A percentile compares a stretch with the other conserved stretches of the same genome.
phyloP scores from a whole-genome alignment of 345 rosid species.

The Toxicodendron radicans region DNA sequence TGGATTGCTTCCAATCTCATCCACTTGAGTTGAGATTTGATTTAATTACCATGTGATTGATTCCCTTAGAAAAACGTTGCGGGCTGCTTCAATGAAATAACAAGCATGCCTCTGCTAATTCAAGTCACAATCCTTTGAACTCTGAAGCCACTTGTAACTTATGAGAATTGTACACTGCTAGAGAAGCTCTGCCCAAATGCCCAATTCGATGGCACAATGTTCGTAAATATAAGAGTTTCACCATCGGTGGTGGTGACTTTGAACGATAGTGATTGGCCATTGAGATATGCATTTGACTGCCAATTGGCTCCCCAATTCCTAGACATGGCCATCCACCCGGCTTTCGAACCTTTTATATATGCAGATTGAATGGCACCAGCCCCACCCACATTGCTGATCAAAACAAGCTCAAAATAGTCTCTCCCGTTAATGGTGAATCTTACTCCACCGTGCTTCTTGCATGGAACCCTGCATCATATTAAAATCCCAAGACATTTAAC shows the following conservation, averaged over 20 bases:
- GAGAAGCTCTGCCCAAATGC: conserved; percentile 65
- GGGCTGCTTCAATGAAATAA: conserved; percentile 43
- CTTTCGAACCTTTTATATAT: conserved; percentile 73
- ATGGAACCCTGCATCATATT: conserved; percentile 63
- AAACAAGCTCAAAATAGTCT: conserved; percentile 80
- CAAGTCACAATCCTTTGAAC: not conserved
- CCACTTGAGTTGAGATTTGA: not conserved
- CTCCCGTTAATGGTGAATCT: conserved; percentile 84
- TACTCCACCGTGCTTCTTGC: conserved; percentile 80
- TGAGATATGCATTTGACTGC: conserved; percentile 85
- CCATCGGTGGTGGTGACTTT: conserved; percentile 74
- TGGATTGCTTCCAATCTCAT: conserved; percentile 9
- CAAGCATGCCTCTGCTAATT: conserved; percentile 44
- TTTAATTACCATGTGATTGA: not conserved
- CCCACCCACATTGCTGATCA: conserved; percentile 70
- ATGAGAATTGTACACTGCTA: conserved; percentile 45
- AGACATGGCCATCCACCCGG: conserved; percentile 79
- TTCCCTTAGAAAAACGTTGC: conserved; percentile 20
- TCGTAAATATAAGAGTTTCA: conserved; percentile 38
- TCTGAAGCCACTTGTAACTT: conserved; percentile 5
- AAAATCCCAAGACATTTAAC: no score
- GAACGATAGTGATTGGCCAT: conserved; percentile 82
- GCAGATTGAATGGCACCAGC: conserved; percentile 72
- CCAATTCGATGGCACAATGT: conserved; percentile 70
- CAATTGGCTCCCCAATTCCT: conserved; percentile 97